Evolutionary conservation across 106 monocot species (phyloP).

Genomic region (Phalaenopsis equestris): DNA sequence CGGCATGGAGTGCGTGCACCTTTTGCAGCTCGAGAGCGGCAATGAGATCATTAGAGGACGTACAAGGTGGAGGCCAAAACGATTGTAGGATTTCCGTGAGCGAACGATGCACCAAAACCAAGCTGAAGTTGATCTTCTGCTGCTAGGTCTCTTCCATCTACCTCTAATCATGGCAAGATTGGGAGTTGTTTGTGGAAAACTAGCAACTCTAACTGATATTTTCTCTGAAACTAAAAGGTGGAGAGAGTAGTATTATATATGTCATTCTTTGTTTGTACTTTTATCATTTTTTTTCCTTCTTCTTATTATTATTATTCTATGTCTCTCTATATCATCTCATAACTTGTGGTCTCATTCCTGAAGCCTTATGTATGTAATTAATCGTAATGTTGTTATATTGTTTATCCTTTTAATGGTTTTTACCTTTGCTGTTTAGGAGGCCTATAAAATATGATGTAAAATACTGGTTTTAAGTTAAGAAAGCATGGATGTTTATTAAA

Average conservation of each 20-base stretch:
- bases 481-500: neutral
- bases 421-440: neutral
- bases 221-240: neutral
- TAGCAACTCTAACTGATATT: too few species aligned
- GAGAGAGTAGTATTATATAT: neutral
- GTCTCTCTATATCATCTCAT: neutral
- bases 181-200: neutral
- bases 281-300: neutral
- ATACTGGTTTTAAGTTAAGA: neutral
- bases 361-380: neutral
- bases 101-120: neutral
- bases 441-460: neutral
- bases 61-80: conserved; percentile 66
- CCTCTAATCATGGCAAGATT: neutral
- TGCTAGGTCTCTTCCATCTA: neutral
- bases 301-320: neutral
- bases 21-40: conserved; percentile 61
- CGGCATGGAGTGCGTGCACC: conserved; percentile 44
- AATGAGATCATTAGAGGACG: conserved; percentile 63
- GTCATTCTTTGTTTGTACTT: neutral
- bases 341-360: neutral
- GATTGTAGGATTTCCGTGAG: neutral
- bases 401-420: neutral
- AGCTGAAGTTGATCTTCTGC: neutral
- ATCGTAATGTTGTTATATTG: conserved; percentile 1